phyloP scores from a whole-genome alignment of 2,329 filamentous ascomycete genomes.

The Periconia macrospinosa region DNA sequence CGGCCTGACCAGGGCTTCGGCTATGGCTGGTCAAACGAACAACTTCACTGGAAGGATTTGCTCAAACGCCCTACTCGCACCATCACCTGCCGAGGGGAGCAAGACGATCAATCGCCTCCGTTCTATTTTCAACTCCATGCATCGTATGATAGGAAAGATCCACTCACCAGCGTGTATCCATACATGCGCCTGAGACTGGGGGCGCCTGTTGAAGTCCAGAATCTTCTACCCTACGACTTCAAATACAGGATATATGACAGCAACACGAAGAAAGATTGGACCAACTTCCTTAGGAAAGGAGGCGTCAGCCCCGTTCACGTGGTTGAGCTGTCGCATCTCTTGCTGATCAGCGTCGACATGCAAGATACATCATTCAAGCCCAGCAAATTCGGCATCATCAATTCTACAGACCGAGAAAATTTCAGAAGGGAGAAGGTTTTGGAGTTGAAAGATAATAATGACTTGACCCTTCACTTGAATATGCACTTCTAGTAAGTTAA shows the following conservation, averaged over 20 bases:
- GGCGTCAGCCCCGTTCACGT: slow-evolving; percentile 97
- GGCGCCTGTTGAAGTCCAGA: slow-evolving; percentile 91
- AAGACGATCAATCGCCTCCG: slow-evolving; percentile 72
- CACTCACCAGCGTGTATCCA: slow-evolving; percentile 81
- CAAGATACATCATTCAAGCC: slow-evolving; percentile 93
- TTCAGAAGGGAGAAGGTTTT: slow-evolving; percentile 82
- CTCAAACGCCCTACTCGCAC: slow-evolving; percentile 82
- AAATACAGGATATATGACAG: slow-evolving; percentile 99
- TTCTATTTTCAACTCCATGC: slow-evolving; percentile 98
- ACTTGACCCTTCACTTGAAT: slow-evolving; percentile 75
- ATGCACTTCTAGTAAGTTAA: slow-evolving; percentile 78
- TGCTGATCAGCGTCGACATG: slow-evolving; percentile 92
- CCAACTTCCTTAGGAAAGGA: slow-evolving; percentile 94
- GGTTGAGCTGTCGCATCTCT: slow-evolving; percentile 89
- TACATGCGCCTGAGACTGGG: slow-evolving; percentile 93
- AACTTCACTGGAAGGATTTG: slow-evolving; percentile 89
- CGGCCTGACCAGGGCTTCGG: slow-evolving; percentile 95
- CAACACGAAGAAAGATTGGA: slow-evolving; percentile 98
- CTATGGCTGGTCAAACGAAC: slow-evolving; percentile 90
- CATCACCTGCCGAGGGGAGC: slow-evolving; percentile 84
- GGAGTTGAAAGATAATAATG: slow-evolving; percentile 81
- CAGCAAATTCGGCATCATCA: slow-evolving; percentile 97
- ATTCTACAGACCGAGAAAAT: slow-evolving; percentile 82
- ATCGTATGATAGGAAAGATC: slow-evolving; percentile 79
- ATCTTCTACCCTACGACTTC: slow-evolving; percentile 94